A percentile compares a stretch with the other conserved stretches of the same genome.
Conservation (phyloP, 768 basidiomycete genomes). For the Lactarius hengduanensis region DNA sequence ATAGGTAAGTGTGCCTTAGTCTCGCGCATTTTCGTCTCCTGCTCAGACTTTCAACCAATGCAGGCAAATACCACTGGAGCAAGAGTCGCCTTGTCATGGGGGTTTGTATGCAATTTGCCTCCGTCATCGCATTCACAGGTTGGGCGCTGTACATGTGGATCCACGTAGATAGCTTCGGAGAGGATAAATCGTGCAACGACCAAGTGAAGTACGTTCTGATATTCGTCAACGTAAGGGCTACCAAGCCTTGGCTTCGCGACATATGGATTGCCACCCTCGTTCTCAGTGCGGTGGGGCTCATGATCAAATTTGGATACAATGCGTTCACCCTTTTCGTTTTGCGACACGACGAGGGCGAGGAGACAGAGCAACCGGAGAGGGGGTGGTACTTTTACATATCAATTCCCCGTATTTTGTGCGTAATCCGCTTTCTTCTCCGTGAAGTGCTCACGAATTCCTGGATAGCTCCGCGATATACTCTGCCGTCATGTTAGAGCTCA, state of each 20-base stretch:
- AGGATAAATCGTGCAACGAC: neutral
- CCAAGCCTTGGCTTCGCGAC: constrained; percentile 13
- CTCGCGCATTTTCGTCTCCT: neutral
- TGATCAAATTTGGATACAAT: neutral
- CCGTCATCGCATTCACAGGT: constrained; percentile 4
- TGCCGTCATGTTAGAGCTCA: constrained; percentile 21
- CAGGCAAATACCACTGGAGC: constrained; percentile 24
- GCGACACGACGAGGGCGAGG: neutral
- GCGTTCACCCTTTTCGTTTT: neutral
- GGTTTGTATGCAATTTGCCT: constrained; percentile 2
- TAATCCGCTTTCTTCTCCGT: neutral
- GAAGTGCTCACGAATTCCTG: neutral
- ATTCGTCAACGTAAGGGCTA: constrained; percentile 14
- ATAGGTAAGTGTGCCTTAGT: constrained; percentile 6
- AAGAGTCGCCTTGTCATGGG: constrained; percentile 15
- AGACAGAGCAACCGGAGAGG: too few species aligned
- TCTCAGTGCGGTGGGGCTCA: constrained; percentile 9
- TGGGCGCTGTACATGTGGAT: constrained; percentile 23
- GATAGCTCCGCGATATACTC: constrained; percentile 20
- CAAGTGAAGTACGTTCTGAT: constrained; percentile 17
- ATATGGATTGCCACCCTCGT: constrained; percentile 15
- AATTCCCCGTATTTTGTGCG: constrained; percentile 12
- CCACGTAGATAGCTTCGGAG: neutral
- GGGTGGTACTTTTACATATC: constrained; percentile 13
- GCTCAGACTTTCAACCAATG: neutral